Base-by-base conservation (phyloP, 306 rosid species). In the Mimosa pudica region DNA sequence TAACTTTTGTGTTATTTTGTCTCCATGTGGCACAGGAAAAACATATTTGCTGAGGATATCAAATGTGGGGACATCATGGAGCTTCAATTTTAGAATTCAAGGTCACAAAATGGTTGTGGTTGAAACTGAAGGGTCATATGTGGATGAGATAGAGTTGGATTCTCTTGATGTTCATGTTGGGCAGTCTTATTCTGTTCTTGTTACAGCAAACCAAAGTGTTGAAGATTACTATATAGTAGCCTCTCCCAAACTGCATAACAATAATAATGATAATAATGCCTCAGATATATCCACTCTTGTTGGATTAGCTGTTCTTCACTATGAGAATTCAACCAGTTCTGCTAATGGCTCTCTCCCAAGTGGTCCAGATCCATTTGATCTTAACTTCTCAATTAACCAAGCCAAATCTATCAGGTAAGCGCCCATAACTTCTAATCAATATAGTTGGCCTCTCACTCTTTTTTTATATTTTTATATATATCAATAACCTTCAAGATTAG, bases 161-260 rank as follows among this genome's bases (percentile, higher is more conserved):
- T 92, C 98, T 55, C 90, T 94, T 74, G 97, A 91, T 82, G 90
- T 92, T 18, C 98, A 94, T 80, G 92, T 94, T 24, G 98, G 97
- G 41, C 93, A 94, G 76, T 94, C 98, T 80, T 90, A 89, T 77
- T 89, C 93, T 2, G 91, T 92, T 84, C 93, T 94, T 58, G 91
- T 94, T 79, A 88, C 92, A 13, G 89, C 91, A 54, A 67, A 89
- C 76, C 94, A 94, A 85, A 75, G 33, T 47, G 90, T 82, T 13
- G 88, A 90, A 66, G 97, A 91, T 78, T 92, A 88, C 51, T 88
- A 86, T 87, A 86, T 92, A 55, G 92, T 91, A 33, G 97, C 95
- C 38, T 79, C 91, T 82, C 89, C 98, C 18, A 94, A 88, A 77
- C 33, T 89, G 85, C 67, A 55, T 48, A 3, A 11, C 3, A 8